Base-by-base conservation (phyloP, 2,329 filamentous ascomycete species). In the Cercospora sp. region DNA sequence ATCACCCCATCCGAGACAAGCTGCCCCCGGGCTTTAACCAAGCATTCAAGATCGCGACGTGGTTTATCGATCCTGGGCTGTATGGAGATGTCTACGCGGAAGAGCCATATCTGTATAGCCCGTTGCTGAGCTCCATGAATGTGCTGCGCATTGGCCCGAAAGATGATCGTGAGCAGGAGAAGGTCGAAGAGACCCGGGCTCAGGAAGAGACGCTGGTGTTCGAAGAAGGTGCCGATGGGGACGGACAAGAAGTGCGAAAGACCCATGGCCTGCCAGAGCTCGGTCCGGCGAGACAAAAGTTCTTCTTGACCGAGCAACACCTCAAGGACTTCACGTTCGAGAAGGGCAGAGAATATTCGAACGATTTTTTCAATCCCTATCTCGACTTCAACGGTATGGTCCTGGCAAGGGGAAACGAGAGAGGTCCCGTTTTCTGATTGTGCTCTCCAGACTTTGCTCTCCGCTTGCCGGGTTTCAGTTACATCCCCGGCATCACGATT, bases 51-150 rank as follows among this genome's bases (percentile, higher is more conserved):
- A 90, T 97, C 53, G 92, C 97, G 30, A 92, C 91, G 74, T 96
- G 92, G 91, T 91, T 89, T 82, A 90, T 98, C 60, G 94, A 99
- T 77, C 94, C 94, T 0, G 92, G 93, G 0, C 82, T 99, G 0
- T 93, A 97, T 8, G 94, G 93, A 9, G 94, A 99, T 78, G 89
- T 92, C 0, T 94, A 97, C 73, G 91, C 92, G 3, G 94, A 98
- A 76, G 84, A 87, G 73, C 95, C 94, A 0, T 93, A 93, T 76
- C 81, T 98, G 3, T 97, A 95, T 76, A 94, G 94, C 0, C 90
- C 92, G 0, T 89, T 92, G 0, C 79, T 97, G 61, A 91, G 89
- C 67, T 91, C 89, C 1, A 93, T 97, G 78, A 97, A 97, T 76
- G 83, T 87, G 24, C 81, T 97, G 13, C 82, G 90, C 51, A 85